Base-by-base conservation (phyloP, 2,329 filamentous ascomycete genomes). In the Dichotomopilus funicola region DNA sequence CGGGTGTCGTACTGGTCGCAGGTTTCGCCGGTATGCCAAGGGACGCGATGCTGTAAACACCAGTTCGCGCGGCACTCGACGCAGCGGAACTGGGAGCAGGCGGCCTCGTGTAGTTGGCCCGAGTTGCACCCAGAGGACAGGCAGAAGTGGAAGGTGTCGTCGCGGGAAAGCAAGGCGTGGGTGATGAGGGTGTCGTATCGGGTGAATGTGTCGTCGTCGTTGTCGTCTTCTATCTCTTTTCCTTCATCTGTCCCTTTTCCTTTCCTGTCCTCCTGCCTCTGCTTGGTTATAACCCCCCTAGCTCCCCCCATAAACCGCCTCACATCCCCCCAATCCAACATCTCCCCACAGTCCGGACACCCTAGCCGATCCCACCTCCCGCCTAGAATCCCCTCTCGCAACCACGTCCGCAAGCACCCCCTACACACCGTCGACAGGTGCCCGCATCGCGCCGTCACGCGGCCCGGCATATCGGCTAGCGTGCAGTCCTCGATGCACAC, bases 71-170 rank as follows among this genome's bases (percentile, higher is more conserved):
- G 5, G 55, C 72, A 74, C 3, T 53, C 65, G 34, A 65, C 38
- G 53, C 71, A 74, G 51, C 61, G 64, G 51, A 70, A 68, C 52
- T 63, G 65, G 1, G 66, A 52, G 50, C 72, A 73, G 0, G 54
- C 58, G 9, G 36, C 12, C 37, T 53, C 33, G 7, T 49, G 46
- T 9, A 74, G 69, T 61, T 73, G 71, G 8, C 72, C 72, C 0
- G 71, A 70, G 4, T 60, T 53, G 58, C 72, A 75, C 5, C 54
- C 53, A 3, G 66, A 58, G n/a, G 69, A 66, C 12, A 73, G 64
- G 38, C 72, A 75, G 70, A 70, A 73, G 36, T 64, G 61, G 51
- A 74, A 75, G 9, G 71, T 64, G 0, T 57, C 58, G 0, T 71
- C 62, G 1, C 57, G 55, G 7, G 62, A 51, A 1, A 75, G 63